A percentile compares a stretch with the other conserved stretches of the same genome.
Evolutionary conservation across 768 basidiomycete species (phyloP).

Genomic region (Mycena galericulata): DNA sequence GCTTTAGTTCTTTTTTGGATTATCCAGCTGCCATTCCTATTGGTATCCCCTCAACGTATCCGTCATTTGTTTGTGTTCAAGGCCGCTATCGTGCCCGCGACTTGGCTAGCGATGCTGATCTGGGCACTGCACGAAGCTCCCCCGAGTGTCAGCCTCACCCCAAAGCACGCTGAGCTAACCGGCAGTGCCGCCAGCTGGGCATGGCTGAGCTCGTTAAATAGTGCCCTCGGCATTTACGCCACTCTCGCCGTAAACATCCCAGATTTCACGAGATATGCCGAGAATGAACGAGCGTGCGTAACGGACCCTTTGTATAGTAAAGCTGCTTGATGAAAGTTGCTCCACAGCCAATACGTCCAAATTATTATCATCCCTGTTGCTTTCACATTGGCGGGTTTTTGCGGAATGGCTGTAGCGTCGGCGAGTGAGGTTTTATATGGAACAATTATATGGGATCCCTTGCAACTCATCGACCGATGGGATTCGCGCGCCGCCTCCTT

Average conservation of each 20-base stretch:
- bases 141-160: conserved; percentile 68
- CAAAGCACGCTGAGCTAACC: conserved; percentile 60
- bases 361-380: conserved; percentile 79
- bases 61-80: conserved; percentile 82
- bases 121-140: conserved; percentile 84
- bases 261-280: conserved; percentile 90
- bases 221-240: conserved; percentile 79
- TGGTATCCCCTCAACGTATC: conserved; percentile 83
- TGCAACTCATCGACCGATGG: conserved; percentile 82
- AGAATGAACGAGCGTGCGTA: conserved; percentile 69
- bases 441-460: conserved; percentile 76
- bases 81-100: conserved; percentile 69
- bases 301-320: not conserved
- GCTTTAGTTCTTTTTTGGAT: conserved; percentile 72
- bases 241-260: conserved; percentile 85
- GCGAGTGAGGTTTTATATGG: conserved; percentile 82
- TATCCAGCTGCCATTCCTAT: conserved; percentile 80
- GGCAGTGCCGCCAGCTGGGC: conserved; percentile 77
- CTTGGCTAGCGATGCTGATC: conserved; percentile 79
- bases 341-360: conserved; percentile 76
- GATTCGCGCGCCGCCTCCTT: conserved; percentile 84
- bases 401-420: conserved; percentile 85
- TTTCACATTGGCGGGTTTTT: conserved; percentile 83
- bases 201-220: conserved; percentile 83
- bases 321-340: conserved; percentile 10